These are phyloP conservation scores for Mollisiaceae sp. DNA, from an alignment of 2,329 filamentous ascomycete species.

Conservation along the genomic window DNA sequence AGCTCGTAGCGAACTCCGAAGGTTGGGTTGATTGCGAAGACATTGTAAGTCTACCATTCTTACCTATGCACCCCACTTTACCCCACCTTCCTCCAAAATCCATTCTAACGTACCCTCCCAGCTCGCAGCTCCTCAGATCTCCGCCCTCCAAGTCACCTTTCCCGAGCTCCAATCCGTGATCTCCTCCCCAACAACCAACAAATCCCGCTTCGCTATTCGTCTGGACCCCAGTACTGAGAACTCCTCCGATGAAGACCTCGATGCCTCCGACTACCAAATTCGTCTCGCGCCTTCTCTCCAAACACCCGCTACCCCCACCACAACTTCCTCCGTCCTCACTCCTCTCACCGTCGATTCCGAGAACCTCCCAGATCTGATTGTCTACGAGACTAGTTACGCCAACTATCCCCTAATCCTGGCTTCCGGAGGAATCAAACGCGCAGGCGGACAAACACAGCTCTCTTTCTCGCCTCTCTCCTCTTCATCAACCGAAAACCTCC, in stretches of 20 bases:
- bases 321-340: constrained; percentile 38
- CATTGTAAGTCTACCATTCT: constrained; percentile 43
- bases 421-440: constrained; percentile 47
- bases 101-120: constrained; percentile 28
- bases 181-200: constrained; percentile 40
- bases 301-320: constrained; percentile 26
- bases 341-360: constrained; percentile 43
- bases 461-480: constrained; percentile 40
- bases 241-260: constrained; percentile 40
- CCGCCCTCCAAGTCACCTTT: constrained; percentile 45
- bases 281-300: constrained; percentile 39
- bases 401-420: constrained; percentile 51
- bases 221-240: constrained; percentile 41
- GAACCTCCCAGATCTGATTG: constrained; percentile 49
- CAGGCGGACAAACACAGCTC: constrained; percentile 46
- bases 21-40: constrained; percentile 49
- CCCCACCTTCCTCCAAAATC: neutral
- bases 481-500: constrained; percentile 20
- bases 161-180: constrained; percentile 46
- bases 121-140: constrained; percentile 46
- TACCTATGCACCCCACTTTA: constrained; percentile 1
- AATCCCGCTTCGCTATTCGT: constrained; percentile 46
- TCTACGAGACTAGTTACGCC: constrained; percentile 53
- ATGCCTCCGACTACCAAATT: constrained; percentile 45
- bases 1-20: constrained; percentile 46